Evolutionary conservation across 2,329 filamentous ascomycete genomes (phyloP), one percentile per base, ranked within the genome.

Genomic region (Pseudodiploospora longispora): DNA sequence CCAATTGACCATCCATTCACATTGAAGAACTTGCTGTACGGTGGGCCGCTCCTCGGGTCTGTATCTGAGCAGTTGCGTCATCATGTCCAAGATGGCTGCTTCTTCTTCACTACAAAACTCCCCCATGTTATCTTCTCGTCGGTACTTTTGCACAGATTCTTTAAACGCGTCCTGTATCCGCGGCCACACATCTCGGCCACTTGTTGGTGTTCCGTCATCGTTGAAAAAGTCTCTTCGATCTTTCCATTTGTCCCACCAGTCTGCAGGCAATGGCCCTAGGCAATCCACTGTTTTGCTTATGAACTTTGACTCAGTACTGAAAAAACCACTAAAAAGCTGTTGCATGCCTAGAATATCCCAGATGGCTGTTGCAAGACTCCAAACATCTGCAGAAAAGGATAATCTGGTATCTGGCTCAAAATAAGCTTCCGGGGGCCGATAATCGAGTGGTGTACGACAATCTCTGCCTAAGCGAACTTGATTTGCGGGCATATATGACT

Each of bases 301-400:
- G 33, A 50, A 50, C 1, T 55, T 48, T 31, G 54, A 48, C 28
- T 50, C 43, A 1, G 47, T 39, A 5, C 41, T 39, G n/a, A 53
- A 27, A 1, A 43, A 37, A 3, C 47, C 50, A 30, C 53, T 48
- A 10, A 59, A 49, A 2, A 58, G 44, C 2, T 53, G 47, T 6
- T 49, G 42, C 10, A 46, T 42, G 5, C 52, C 59, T 7, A 70
- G 51, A 10, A 69, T 55, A 32, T 47, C 48, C 53, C 59, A 69
- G 30, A 68, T 63, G 0, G 57, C 43, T 42, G 60, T 67, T 0
- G 56, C 59, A 4, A 69, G 58, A 10, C 59, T 63, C 66, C 64
- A 69, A n/a, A 67, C 64, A 34, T 69, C 64, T 1, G 63, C 60
- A 28, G 55, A 27, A 34, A 61, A 63, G 2, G 59, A 58, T 5